Percentiles rank a stretch among this genome's conserved stretches.
Evolutionary conservation across 768 basidiomycete genomes (phyloP).

Genomic region (Trametes cingulata): DNA sequence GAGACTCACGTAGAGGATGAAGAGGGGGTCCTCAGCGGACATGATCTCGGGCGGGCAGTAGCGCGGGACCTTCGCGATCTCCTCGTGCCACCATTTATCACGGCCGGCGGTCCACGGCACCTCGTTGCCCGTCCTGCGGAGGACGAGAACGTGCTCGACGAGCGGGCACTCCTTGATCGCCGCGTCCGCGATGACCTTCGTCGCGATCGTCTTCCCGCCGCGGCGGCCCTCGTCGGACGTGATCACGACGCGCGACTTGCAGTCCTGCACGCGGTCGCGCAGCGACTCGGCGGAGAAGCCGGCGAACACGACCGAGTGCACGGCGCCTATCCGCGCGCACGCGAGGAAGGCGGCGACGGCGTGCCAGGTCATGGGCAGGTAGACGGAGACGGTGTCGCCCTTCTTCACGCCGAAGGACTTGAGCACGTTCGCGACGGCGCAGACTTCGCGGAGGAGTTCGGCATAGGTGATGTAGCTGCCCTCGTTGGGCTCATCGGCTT

Average conservation of each 20-base stretch:
- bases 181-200: conserved; percentile 90
- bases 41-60: conserved; percentile 91
- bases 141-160: conserved; percentile 90
- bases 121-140: conserved; percentile 81
- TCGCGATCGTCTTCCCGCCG: conserved; percentile 94
- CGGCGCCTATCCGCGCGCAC: conserved; percentile 93
- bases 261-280: conserved; percentile 89
- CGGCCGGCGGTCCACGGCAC: conserved; percentile 81
- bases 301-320: conserved; percentile 97
- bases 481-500: conserved; percentile 91
- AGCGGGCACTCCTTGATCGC: conserved; percentile 82
- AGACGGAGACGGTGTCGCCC: conserved; percentile 92
- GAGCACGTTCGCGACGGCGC: conserved; percentile 87
- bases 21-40: conserved; percentile 92
- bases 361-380: conserved; percentile 95
- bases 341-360: conserved; percentile 96
- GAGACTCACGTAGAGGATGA: conserved; percentile 91
- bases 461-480: conserved; percentile 77
- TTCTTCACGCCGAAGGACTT: conserved; percentile 88
- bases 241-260: conserved; percentile 86
- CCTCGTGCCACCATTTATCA: conserved; percentile 98
- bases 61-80: conserved; percentile 75
- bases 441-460: conserved; percentile 90
- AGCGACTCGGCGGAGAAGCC: conserved; percentile 96
- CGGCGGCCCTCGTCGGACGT: conserved; percentile 94